Percentiles rank a stretch among this genome's conserved stretches.
Conservation (phyloP, 2,329 filamentous ascomycete species). For the Epichloe bromicola region DNA sequence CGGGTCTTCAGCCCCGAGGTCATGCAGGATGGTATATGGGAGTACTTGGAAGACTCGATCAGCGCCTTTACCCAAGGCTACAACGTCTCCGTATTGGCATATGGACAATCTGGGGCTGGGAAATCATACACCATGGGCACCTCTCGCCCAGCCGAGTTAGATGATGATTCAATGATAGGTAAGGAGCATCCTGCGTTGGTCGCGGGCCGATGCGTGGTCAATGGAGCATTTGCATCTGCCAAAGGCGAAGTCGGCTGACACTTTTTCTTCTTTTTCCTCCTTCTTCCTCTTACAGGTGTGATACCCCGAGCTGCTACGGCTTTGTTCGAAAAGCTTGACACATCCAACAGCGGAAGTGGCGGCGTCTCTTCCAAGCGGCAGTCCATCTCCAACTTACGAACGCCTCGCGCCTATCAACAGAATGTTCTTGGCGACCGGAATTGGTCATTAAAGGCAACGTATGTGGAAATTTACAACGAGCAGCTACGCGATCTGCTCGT, state of each 20-base stretch:
- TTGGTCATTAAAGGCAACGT: conserved; percentile 89
- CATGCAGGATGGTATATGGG: conserved; percentile 81
- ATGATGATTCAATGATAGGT: conserved; percentile 64
- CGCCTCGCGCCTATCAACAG: conserved; percentile 57
- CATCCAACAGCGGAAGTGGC: conserved; percentile 35
- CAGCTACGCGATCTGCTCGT: conserved; percentile 81
- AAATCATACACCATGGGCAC: conserved; percentile 99
- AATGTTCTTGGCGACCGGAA: conserved; percentile 51
- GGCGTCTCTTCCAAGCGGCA: conserved; percentile 37
- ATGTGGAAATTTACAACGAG: conserved; percentile 97
- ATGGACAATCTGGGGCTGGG: conserved; percentile 92
- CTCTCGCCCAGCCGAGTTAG: conserved; percentile 68
- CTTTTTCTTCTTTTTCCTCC: not conserved
- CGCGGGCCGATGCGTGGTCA: too few relatives aligned
- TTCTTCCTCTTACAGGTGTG: conserved; percentile 48
- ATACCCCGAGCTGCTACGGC: conserved; percentile 79
- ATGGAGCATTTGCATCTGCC: not conserved
- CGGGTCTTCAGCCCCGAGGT: conserved; percentile 79
- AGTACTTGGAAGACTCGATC: conserved; percentile 85
- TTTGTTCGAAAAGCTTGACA: conserved; percentile 78
- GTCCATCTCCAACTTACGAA: conserved; percentile 51
- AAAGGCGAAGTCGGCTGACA: not conserved
- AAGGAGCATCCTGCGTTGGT: conserved; percentile 10
- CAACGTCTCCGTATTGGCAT: conserved; percentile 94
- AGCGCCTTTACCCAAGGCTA: conserved; percentile 87